Conservation (phyloP, 345 rosid species). For the Noccaea caerulescens region DNA sequence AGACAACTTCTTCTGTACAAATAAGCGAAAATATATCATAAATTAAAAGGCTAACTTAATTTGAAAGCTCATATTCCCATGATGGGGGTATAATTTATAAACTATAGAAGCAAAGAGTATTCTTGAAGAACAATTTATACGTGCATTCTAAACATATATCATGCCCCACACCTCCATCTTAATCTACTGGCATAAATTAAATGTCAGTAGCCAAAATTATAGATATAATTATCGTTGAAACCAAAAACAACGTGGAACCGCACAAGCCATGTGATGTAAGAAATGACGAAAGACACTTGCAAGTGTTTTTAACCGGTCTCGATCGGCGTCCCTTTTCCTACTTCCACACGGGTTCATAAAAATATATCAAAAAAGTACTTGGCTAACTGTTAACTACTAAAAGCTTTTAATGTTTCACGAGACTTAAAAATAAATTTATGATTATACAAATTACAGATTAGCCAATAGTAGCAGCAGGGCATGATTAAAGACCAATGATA, state of each 20-base stretch:
- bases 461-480: no score
- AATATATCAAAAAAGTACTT: no score
- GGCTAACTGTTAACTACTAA: no score
- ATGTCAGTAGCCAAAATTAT: not conserved
- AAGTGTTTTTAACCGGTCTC: not conserved
- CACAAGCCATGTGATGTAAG: conserved; percentile 25
- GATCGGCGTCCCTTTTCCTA: no score
- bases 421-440: no score
- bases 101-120: not conserved
- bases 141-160: conserved; percentile 21
- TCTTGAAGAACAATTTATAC: conserved; percentile 1
- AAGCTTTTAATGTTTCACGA: no score
- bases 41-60: conserved; percentile 10
- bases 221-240: not conserved
- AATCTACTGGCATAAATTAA: not conserved
- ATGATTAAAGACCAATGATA: no score
- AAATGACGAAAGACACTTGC: not conserved
- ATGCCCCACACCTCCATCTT: conserved; percentile 21
- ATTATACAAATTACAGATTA: no score
- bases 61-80: conserved; percentile 23
- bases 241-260: conserved; percentile 3
- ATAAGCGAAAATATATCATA: not conserved
- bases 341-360: no score
- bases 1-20: no score
- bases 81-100: not conserved